These are phyloP conservation scores for Magnusiomyces fungicola DNA, from an alignment of 1,139 yeast species.

Conservation along the genomic window DNA sequence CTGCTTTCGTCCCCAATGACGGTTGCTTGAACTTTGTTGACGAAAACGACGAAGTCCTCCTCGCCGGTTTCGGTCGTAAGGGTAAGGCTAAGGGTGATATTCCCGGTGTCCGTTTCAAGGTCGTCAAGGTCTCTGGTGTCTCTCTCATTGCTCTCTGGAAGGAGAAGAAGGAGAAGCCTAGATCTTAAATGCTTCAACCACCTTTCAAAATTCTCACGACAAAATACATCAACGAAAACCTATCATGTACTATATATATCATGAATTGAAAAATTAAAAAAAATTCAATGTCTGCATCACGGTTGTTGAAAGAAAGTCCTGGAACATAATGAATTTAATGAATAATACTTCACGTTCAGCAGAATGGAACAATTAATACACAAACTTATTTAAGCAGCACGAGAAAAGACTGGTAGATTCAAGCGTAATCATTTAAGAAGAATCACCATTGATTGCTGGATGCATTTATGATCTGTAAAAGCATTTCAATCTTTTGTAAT, in stretches of 20 bases:
- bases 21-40: slow-evolving; percentile 99
- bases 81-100: slow-evolving; percentile 99
- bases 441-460: too few species aligned
- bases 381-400: too few species aligned
- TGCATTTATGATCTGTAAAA: too few species aligned
- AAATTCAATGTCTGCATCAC: background rate
- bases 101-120: slow-evolving; percentile 99
- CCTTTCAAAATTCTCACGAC: background rate
- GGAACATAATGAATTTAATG: too few species aligned
- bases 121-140: slow-evolving; percentile 99
- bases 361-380: too few species aligned
- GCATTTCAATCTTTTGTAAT: too few species aligned
- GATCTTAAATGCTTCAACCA: slow-evolving; percentile 56
- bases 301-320: too few species aligned
- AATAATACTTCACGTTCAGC: too few species aligned
- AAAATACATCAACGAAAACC: background rate
- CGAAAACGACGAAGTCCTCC: slow-evolving; percentile 98
- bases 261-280: slow-evolving; percentile 3
- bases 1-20: slow-evolving; percentile 99
- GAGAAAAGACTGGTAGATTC: too few species aligned
- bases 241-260: slow-evolving; percentile 6
- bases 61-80: slow-evolving; percentile 99
- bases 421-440: too few species aligned
- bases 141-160: slow-evolving; percentile 99
- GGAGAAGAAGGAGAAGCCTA: slow-evolving; percentile 99